phyloP scores from a whole-genome alignment of 1,139 yeast species.

The Magnusiomyces ingens region DNA sequence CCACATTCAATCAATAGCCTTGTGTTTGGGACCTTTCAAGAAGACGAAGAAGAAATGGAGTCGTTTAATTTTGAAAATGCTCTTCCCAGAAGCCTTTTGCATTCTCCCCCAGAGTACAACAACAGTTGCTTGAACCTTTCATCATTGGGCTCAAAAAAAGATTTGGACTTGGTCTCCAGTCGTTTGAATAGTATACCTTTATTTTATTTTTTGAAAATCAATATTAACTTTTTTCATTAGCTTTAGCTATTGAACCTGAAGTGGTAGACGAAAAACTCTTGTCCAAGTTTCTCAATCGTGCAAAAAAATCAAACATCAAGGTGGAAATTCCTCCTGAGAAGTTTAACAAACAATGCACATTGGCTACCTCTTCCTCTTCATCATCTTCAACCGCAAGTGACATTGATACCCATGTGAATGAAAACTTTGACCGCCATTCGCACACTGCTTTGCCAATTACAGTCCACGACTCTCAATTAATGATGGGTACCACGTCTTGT shows the following conservation, averaged over 20 bases:
- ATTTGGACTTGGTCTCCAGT: slow-evolving; percentile 7
- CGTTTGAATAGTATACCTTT: not conserved
- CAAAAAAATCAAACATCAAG: slow-evolving; percentile 11
- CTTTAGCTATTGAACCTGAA: not conserved
- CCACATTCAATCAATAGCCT: not conserved
- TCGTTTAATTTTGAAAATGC: slow-evolving; percentile 11
- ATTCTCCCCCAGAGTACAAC: slow-evolving; percentile 11
- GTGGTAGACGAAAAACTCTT: slow-evolving; percentile 1
- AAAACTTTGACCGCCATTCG: not conserved
- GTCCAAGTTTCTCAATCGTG: slow-evolving; percentile 10
- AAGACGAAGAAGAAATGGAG: slow-evolving; percentile 11
- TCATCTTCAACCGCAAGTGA: not conserved
- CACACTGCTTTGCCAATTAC: not conserved
- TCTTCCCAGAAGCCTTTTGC: slow-evolving; percentile 9
- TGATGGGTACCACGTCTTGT: not conserved
- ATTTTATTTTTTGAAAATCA: not conserved
- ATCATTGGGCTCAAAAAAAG: not conserved
- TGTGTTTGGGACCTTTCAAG: slow-evolving; percentile 6
- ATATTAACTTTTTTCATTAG: not conserved
- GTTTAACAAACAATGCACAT: not conserved
- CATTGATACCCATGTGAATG: too few species aligned
- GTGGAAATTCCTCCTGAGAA: slow-evolving; percentile 7
- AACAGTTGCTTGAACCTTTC: not conserved
- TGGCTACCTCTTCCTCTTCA: not conserved
- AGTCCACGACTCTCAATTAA: not conserved